Evolutionary conservation across 2,329 filamentous ascomycete genomes (phyloP).

Genomic region (Microcyclospora pomicola): DNA sequence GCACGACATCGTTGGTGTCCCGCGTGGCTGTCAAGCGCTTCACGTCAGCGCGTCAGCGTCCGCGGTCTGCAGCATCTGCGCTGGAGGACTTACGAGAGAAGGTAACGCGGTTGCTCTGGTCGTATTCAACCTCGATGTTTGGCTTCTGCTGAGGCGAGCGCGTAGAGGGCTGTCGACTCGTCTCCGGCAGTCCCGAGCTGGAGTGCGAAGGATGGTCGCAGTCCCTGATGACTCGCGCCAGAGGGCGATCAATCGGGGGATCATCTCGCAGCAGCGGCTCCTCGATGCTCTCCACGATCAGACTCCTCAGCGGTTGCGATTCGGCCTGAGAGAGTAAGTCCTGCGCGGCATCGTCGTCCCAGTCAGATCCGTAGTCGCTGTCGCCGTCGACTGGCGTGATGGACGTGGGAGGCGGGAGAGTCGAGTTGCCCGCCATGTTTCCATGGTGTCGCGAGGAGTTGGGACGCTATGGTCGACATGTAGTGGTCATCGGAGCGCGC

Average conservation of each 20-base stretch:
- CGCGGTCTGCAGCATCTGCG: constrained; percentile 16
- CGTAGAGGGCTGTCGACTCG: neutral
- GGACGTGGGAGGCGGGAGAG: neutral
- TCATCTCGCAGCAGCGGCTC: constrained; percentile 13
- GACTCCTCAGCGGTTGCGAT: constrained; percentile 11
- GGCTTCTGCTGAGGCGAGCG: constrained; percentile 7
- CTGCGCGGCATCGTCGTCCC: constrained; percentile 42
- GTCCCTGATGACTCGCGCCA: constrained; percentile 5
- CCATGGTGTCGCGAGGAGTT: constrained; percentile 3
- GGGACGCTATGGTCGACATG: constrained; percentile 2
- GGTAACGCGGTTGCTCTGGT: constrained; percentile 23
- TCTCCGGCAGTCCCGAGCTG: too few relatives aligned
- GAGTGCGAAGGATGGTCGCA: constrained; percentile 4
- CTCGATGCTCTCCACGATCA: constrained; percentile 8
- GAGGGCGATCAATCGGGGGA: constrained; percentile 5
- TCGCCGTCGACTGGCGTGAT: constrained; percentile 6
- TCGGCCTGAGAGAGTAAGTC: constrained; percentile 36
- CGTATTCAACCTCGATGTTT: constrained; percentile 31
- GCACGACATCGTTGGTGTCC: constrained; percentile 1
- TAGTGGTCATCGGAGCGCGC: constrained; percentile 2
- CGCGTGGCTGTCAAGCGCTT: constrained; percentile 17
- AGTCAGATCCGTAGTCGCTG: constrained; percentile 52
- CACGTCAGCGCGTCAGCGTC: constrained; percentile 15
- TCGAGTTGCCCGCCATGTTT: constrained; percentile 5
- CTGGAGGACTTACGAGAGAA: constrained; percentile 17